Evolutionary conservation across 129 eudicot species (phyloP).

Genomic region (Helianthus tuberosus): DNA sequence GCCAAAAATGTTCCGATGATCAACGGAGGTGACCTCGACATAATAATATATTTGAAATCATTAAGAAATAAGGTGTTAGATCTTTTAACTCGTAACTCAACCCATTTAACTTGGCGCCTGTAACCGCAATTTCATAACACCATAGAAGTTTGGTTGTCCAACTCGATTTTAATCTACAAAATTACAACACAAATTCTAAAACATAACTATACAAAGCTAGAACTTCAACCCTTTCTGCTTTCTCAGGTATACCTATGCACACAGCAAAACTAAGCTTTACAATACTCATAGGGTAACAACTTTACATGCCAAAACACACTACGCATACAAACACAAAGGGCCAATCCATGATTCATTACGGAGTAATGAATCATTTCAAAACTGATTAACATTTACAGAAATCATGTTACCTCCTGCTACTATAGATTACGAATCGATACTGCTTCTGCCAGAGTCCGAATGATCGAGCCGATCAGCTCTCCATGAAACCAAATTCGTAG

Average conservation of each 20-base stretch:
- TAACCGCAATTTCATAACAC: not conserved
- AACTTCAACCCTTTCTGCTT: constrained; percentile 21
- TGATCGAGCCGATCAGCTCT: constrained; percentile 69
- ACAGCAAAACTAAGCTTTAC: constrained; percentile 17
- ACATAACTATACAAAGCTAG: constrained; percentile 25
- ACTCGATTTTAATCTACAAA: constrained; percentile 15
- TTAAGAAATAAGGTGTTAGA: too few species aligned
- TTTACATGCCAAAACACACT: constrained; percentile 13
- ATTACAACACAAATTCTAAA: constrained; percentile 15
- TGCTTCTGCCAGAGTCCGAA: constrained; percentile 48
- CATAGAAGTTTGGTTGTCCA: not conserved
- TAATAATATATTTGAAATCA: too few species aligned
- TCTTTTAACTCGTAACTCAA: not conserved
- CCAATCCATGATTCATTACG: constrained; percentile 3
- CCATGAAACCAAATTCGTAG: constrained; percentile 71
- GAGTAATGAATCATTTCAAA: constrained; percentile 8
- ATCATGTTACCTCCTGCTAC: constrained; percentile 22
- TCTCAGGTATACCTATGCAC: constrained; percentile 22
- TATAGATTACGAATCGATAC: constrained; percentile 50
- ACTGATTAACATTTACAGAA: constrained; percentile 7
- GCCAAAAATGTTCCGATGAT: not conserved
- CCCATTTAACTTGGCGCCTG: not conserved
- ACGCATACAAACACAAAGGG: constrained; percentile 1
- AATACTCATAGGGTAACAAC: constrained; percentile 12
- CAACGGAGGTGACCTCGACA: not conserved